Evolutionary conservation across 176 grass and related monocot genomes (phyloP), one percentile per base, ranked within the genome.

Genomic region (Eleusine indica): DNA sequence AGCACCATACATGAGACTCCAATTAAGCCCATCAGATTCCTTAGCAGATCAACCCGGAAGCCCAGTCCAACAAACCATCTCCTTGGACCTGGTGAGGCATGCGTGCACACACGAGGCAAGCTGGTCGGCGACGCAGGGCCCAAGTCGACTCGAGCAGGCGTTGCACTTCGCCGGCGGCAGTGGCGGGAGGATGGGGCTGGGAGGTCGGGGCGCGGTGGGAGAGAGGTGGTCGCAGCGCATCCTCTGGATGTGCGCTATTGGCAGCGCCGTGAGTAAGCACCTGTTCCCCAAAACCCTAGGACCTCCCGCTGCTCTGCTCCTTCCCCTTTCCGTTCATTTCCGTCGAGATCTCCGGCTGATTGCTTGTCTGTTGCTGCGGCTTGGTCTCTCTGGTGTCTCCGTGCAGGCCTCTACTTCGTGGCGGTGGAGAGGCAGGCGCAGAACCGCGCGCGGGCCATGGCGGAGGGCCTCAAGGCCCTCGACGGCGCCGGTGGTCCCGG

Each of bases 381-480:
- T 35, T 77, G 12, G 46, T 43, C 48, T 17, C 18, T 18, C 3
- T 30, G 61, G 25, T 22, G 60, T 4, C 28, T 30, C 48, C 41
- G 3, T 39, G 6, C 74, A 94, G 95, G 90, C 71, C 75, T 94
- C 19, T 94, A 93, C 89, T 86, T 93, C 54, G 90, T 97, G 75
- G 95, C 90, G 22, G 95, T 93, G 56, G 95, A 97, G 90, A 93
- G 95, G 90, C 90, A 97, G 46, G 82, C 90, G 64, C 95, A 97
- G 82, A 94, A 93, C 66, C 84, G 90, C 60, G 81, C 86, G 70
- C 86, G 92, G 53, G 88, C 86, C 70, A 84, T 94, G 51, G 89
- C 92, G 16, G 86, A 94, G 74, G 86, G 92, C 47, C 83, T 97
- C 66, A 89, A 84, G 74, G 19, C 60, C 48, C 81, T 97, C 49